Base-by-base conservation (phyloP, 441 rosid genomes). In the Omphalea diandra region DNA sequence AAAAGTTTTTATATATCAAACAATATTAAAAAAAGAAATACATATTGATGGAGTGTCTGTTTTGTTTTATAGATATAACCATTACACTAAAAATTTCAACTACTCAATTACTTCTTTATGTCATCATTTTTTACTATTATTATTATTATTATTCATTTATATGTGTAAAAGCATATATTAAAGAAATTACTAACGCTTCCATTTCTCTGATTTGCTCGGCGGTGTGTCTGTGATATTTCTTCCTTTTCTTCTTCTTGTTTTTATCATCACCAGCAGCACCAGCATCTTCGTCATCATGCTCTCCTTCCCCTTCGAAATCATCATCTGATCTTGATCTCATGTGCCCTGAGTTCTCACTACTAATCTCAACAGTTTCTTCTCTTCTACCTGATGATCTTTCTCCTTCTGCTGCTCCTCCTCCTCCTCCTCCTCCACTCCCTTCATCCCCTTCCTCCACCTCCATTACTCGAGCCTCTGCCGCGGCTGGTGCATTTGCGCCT, bases 211-310 rank as follows among this genome's bases (percentile, higher is more conserved):
- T 95, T 80, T 95, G 99, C 31, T 90, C 97, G 14, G 93, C 83
- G 3, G 98, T 95, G 73, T 95, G 99, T 53, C 99, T 88, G 68
- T 95, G 99, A 40, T 95, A 95, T 81, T 89, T 95, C 86, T 95
- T 95, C 71, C 98, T 82, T 85, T 90, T 94, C 85, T 85, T 94
- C 86, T 86, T 95, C 77, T 86, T 92, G 69, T 65, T 81, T 65
- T 85, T 87, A 70, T 79, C 83, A n/a, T 71, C 82, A 14, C 63
- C 78, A 3, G 70, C 77, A 4, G 75, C 87, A 3, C 84, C 89
- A 1, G 71, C 86, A 15, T 81, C 80, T 5, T 85, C 89, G 2
- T 90, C 92, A 2, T 86, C 91, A 27, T 77, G 82, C 44, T 82
- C 84, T 4, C 82, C 95, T 1, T 80, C 92, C 0, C 86, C 89